Evolutionary conservation across 2,329 filamentous ascomycete species (phyloP), one percentile per base, ranked within the genome.

Genomic region (Shiraia sp.): DNA sequence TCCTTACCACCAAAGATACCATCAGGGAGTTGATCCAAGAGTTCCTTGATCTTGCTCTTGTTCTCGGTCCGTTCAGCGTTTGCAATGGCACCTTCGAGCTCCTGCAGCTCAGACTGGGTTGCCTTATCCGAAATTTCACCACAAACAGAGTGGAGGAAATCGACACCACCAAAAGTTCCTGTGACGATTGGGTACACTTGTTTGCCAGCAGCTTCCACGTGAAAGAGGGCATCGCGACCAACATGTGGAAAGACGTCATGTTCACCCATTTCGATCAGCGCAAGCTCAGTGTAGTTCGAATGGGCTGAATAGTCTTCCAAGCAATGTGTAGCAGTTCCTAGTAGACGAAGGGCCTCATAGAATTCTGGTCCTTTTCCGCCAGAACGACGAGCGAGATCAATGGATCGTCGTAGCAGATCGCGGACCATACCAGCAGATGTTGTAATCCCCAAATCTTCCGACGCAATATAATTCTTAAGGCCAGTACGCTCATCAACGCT

Each of bases 401-500:
- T 90, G 59, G 82, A 89, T 48, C 79, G 77, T 32, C 77, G 72
- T 51, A 96, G 88, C 1, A 95, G 81, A 49, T 80, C 78, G 38
- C 88, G 82, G 46, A 96, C 81, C 60, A 95, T 83, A 33, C 78
- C 76, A 42, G 90, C 87, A 34, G 89, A 95, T 31, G 87, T 95
- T 72, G 87, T 88, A 65, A 95, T 93, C 32, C 82, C 81, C 43
- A 79, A 72, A 36, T 81, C 75, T 67, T 96, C 91, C 50, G 90
- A 90, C 27, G 91, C 90, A 69, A 96, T 96, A 72, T 96, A 96
- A 68, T 91, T 93, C 75, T 97, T 97, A 72, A 95, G 61, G 23
- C 79, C 79, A 58, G 67, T 72, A 17, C 69, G 62, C 42, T 81
- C 79, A 58, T 97, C 89, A 58, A 97, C 80, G 32, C 80, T 81